phyloP scores from a whole-genome alignment of 805 yeast genomes.

The Nakazawaea holstii region DNA sequence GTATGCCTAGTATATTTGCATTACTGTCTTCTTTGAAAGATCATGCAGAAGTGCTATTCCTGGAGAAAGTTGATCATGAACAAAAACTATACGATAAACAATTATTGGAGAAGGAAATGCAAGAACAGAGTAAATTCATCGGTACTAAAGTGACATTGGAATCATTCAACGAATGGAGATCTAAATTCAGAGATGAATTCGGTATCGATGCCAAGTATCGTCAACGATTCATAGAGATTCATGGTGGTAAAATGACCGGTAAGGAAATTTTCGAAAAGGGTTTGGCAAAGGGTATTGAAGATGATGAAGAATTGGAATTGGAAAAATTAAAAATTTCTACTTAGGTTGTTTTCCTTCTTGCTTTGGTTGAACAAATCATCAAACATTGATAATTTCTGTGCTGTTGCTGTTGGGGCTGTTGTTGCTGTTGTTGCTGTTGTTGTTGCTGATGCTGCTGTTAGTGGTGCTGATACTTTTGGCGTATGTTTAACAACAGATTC shows the following conservation, averaged over 20 bases:
- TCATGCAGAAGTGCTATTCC: conserved; percentile 65
- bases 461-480: neutral
- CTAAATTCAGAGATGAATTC: conserved; percentile 63
- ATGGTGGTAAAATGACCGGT: conserved; percentile 79
- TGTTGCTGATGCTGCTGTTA: neutral
- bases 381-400: neutral
- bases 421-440: neutral
- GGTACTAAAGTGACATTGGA: conserved; percentile 89
- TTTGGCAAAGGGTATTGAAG: conserved; percentile 67
- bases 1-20: conserved; percentile 89
- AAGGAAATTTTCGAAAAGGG: conserved; percentile 88
- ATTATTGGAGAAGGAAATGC: conserved; percentile 60
- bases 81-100: conserved; percentile 58
- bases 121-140: conserved; percentile 82
- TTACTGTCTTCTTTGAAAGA: conserved; percentile 76
- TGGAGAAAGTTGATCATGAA: conserved; percentile 43
- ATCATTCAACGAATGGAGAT: conserved; percentile 70
- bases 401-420: neutral
- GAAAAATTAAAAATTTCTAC: conserved; percentile 14
- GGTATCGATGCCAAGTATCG: conserved; percentile 57
- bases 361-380: conserved; percentile 2
- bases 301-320: conserved; percentile 30
- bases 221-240: conserved; percentile 49
- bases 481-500: too few relatives aligned
- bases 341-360: neutral